Evolutionary conservation across 345 rosid genomes (phyloP), one percentile per base, ranked within the genome.

Genomic region (Populus davidiana): DNA sequence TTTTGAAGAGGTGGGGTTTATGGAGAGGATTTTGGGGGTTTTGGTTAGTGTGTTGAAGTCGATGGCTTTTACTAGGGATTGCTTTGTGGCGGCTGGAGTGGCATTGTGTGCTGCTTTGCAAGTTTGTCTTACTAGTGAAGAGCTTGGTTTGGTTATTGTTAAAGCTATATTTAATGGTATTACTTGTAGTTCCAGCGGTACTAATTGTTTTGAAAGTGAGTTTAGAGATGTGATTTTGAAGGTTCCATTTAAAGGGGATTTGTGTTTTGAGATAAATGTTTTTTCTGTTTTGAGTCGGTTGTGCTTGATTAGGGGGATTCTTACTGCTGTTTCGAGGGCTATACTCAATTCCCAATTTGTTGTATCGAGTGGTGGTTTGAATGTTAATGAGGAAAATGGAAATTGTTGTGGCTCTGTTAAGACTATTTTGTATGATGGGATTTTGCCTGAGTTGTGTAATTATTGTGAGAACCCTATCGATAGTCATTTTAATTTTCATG

Each of bases 61-160:
- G 2, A 27, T 44, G 36, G 91, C 91, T 3, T 91, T 95, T 81
- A 88, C 99, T 0, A 83, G 99, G 81, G 99, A 95, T 82, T 93
- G 99, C 83, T 92, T 82, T 59, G 98, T 93, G 78, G 98, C 97
- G 2, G 97, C 98, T 44, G 99, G 99, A 65, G 99, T 95, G 78
- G 85, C 93, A 75, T 86, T 93, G 21, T 93, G 91, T 81, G 92
- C 98, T 69, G 92, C 96, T 79, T 76, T 92, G 71, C 98, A 95
- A 77, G 91, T 90, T 41, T 93, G 96, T 83, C 91, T 92, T 27
- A 67, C 87, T 72, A 86, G 83, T 7, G 83, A 88, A 56, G 96
- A 91, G 86, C 92, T 95, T 76, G 90, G 93, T 16, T 84, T 88
- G 87, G 71, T 92, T 81, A 88, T 93, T 67, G 78, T 89, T 66